Conservation (phyloP, 208 protist genomes). For the Histomonas meleagridis region DNA sequence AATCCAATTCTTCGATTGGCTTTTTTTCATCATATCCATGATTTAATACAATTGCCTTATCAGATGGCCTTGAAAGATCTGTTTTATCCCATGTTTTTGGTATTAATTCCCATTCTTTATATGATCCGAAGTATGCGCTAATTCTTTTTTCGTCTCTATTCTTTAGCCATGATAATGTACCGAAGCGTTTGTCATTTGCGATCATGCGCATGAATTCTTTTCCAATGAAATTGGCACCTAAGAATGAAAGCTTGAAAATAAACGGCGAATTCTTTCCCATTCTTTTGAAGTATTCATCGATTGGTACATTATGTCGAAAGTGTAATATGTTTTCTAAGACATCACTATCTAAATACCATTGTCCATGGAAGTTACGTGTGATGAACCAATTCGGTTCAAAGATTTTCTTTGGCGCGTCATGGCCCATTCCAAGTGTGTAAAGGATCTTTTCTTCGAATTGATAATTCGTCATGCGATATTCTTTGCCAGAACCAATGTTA, state of each 20-base stretch:
- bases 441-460: neutral
- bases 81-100: neutral
- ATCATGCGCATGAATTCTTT: neutral
- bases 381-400: neutral
- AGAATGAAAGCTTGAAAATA: neutral
- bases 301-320: neutral
- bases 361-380: constrained; percentile 3
- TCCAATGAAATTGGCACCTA: neutral
- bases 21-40: constrained; percentile 31
- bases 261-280: neutral
- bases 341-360: neutral
- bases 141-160: neutral
- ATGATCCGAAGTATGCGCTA: neutral
- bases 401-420: too few relatives aligned
- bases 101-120: neutral
- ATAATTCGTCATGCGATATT: neutral
- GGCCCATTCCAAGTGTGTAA: neutral
- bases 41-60: neutral
- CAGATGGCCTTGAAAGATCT: neutral
- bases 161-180: neutral
- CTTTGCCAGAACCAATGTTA: neutral
- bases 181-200: neutral
- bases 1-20: neutral
- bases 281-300: neutral
- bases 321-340: neutral